Evolutionary conservation across 345 rosid genomes (phyloP), one percentile per base, ranked within the genome.

Genomic region (Gossypium thurberi): DNA sequence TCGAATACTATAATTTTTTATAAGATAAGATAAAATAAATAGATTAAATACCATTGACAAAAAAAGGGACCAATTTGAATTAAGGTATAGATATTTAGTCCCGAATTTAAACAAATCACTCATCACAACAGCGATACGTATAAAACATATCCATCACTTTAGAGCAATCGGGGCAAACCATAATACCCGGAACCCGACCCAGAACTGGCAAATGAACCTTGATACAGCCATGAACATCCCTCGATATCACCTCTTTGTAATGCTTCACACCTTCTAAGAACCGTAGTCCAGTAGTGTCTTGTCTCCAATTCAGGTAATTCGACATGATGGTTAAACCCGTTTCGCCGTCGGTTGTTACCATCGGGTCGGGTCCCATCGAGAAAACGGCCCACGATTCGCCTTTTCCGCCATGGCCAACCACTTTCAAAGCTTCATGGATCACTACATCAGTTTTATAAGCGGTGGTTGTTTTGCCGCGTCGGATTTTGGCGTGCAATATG

Each of bases 351-450:
- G 85, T 86, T 56, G 78, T 81, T 28, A 82, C 80, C 83, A 90
- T 77, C 65, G 80, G 76, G 18, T 74, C 80, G 0, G 83, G 25
- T 26, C 87, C 85, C 72, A 11, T 80, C 12, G 82, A 76, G 43
- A 88, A 72, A 74, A 83, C 72, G 18, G 90, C 91, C 96, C 96
- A 90, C 5, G 89, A 87, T 15, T 82, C 82, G 13, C 84, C 90
- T 50, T 84, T 88, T 21, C 90, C 80, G 18, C 87, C 93, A 44
- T 77, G 86, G 71, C 81, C 87, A 8, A 88, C 85, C 79, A 88
- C 50, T 20, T 85, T 74, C 75, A 78, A 78, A 28, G 89, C 81
- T 71, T 90, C 91, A 9, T 71, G 82, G 78, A 87, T 85, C 26
- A 88, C 81, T 7, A 50, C 28, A 76, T 87, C 93, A 10, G 82